Percentiles rank a stretch among this genome's conserved stretches.
Evolutionary conservation across 1,139 yeast species (phyloP).

Genomic region (Pneumocystis jirovecii): DNA sequence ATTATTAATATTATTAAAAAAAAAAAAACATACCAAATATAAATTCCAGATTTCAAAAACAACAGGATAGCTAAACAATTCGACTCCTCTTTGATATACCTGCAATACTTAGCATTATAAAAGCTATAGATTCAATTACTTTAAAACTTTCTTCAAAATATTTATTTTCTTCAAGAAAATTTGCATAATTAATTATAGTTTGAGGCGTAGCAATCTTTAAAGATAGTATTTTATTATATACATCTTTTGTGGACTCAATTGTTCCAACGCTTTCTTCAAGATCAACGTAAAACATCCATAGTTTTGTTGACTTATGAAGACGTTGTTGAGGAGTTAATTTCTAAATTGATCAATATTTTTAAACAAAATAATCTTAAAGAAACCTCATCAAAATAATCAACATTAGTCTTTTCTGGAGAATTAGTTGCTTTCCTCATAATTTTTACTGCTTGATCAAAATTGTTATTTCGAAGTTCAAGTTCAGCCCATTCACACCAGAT

Average conservation of each 20-base stretch:
- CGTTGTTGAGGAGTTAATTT: constrained; percentile 41
- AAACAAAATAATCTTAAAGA: background rate
- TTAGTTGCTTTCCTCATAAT: constrained; percentile 39
- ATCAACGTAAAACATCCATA: constrained; percentile 69
- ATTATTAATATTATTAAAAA: background rate
- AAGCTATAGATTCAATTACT: constrained; percentile 11
- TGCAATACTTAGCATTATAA: background rate
- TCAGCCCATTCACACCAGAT: constrained; percentile 67
- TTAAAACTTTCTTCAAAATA: constrained; percentile 41
- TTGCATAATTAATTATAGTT: constrained; percentile 51
- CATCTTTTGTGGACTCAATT: constrained; percentile 28
- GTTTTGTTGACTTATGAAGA: constrained; percentile 41
- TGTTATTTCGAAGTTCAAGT: constrained; percentile 35
- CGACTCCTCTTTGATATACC: constrained; percentile 52
- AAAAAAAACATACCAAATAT: constrained; percentile 29
- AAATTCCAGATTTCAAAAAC: constrained; percentile 62
- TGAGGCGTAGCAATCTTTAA: constrained; percentile 58
- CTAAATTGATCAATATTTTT: background rate
- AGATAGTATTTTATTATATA: constrained; percentile 47
- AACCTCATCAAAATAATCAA: constrained; percentile 31
- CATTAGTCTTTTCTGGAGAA: constrained; percentile 26
- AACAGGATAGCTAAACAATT: constrained; percentile 44
- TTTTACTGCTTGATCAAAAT: constrained; percentile 38
- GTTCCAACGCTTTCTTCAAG: constrained; percentile 49
- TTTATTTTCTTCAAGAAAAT: constrained; percentile 38